A percentile compares a stretch with the other conserved stretches of the same genome.
Evolutionary conservation across 1,139 yeast species (phyloP).

Genomic region (Geotrichum phurueaensis): DNA sequence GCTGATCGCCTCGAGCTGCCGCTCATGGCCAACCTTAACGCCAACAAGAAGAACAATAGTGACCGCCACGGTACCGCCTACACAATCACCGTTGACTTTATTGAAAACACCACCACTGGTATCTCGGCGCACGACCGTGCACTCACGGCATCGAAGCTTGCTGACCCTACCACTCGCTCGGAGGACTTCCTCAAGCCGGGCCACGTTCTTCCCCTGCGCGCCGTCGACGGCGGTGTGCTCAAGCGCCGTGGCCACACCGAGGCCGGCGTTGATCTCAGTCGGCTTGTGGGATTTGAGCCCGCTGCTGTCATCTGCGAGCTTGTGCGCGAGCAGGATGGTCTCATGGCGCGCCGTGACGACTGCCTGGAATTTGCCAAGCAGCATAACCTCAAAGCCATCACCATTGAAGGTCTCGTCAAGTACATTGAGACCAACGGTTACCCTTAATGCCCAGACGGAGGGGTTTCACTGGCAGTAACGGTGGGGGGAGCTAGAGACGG

Average conservation of each 20-base stretch:
- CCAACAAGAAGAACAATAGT: slow-evolving; percentile 2
- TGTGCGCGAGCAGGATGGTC: slow-evolving; percentile 87
- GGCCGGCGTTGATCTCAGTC: slow-evolving; percentile 86
- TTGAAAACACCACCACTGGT: slow-evolving; percentile 88
- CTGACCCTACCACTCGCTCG: slow-evolving; percentile 52
- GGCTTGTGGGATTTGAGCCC: slow-evolving; percentile 69
- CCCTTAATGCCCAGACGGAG: not conserved
- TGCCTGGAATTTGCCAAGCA: slow-evolving; percentile 64
- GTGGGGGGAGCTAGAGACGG: no score
- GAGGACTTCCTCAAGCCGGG: slow-evolving; percentile 84
- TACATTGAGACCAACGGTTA: slow-evolving; percentile 36
- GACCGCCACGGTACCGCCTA: slow-evolving; percentile 97
- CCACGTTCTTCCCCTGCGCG: slow-evolving; percentile 86
- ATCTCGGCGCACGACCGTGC: slow-evolving; percentile 94
- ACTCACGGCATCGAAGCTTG: slow-evolving; percentile 67
- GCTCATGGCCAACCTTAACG: slow-evolving; percentile 52
- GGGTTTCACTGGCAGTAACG: no score
- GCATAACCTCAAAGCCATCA: slow-evolving; percentile 64
- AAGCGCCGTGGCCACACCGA: slow-evolving; percentile 96
- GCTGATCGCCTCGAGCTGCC: slow-evolving; percentile 81
- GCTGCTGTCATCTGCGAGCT: slow-evolving; percentile 93
- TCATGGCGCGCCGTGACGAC: slow-evolving; percentile 91
- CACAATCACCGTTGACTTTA: slow-evolving; percentile 83
- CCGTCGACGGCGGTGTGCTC: slow-evolving; percentile 76
- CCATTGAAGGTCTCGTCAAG: slow-evolving; percentile 69